phyloP scores from a whole-genome alignment of 2,329 filamentous ascomycete species.

The Aspergillus sp. region DNA sequence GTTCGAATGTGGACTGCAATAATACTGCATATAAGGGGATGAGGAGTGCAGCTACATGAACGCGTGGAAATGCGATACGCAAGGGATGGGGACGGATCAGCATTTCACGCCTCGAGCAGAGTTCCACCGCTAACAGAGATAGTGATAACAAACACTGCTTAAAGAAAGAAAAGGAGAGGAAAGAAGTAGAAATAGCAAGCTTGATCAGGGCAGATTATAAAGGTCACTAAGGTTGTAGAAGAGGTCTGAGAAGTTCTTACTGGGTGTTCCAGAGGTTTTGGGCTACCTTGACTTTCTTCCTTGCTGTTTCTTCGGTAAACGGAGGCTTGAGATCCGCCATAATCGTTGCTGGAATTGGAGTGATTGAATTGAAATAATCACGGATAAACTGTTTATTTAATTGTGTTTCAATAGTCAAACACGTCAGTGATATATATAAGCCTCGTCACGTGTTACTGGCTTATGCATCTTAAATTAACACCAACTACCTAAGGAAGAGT shows the following conservation, averaged over 20 bases:
- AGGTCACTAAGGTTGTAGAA: neutral
- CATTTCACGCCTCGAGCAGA: neutral
- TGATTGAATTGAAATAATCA: neutral
- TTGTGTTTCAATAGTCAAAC: neutral
- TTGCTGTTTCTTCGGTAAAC: conserved; percentile 71
- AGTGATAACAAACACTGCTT: neutral
- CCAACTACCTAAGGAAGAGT: neutral
- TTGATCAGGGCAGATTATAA: neutral
- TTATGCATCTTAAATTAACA: conserved; percentile 2
- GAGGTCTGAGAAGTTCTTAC: conserved; percentile 42
- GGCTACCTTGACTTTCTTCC: conserved; percentile 76
- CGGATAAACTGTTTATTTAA: no score
- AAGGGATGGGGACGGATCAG: neutral
- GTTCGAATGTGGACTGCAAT: no score
- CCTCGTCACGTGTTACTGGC: conserved; percentile 8
- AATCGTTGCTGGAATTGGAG: neutral
- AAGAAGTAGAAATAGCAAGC: neutral
- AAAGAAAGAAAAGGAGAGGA: neutral
- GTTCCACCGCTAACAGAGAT: neutral
- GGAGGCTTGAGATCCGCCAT: conserved; percentile 59
- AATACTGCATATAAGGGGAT: neutral
- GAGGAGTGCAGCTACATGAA: neutral
- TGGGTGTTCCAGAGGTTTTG: conserved; percentile 80
- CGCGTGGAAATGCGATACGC: neutral
- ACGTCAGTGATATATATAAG: conserved; percentile 4